Evolutionary conservation across 2,329 filamentous ascomycete species (phyloP), one percentile per base, ranked within the genome.

Genomic region (Thelonectria discophora): DNA sequence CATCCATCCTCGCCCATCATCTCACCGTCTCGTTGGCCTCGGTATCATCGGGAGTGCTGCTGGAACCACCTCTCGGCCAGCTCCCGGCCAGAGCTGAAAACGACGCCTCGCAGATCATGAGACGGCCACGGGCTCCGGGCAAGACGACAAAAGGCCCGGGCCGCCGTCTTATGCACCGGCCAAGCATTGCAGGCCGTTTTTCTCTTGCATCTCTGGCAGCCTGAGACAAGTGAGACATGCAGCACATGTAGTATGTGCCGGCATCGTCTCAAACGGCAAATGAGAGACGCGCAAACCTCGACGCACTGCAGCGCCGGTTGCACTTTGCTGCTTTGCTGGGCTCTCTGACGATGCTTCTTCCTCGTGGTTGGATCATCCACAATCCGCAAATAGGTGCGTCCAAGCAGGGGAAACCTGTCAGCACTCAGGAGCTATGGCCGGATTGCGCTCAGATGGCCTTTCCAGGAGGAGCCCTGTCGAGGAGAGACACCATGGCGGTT

Each of bases 341-440:
- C 24, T 7, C 55, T 49, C 50, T 53, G 37, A 48, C 52, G 65
- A 55, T 50, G 48, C 52, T 55, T n/a, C n/a, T 37, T 62, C 53
- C 47, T 32, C 54, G 62, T 50, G 49, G 37, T 60, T 49, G 54
- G 32, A 17, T 43, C 54, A 58, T 54, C 51, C 21, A 30, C 42
- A 50, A 54, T 53, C 50, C 51, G 46, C 51, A 63, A 58, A 52
- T 50, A 53, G n/a, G 49, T 55, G 47, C 61, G 43, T 34, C 55
- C 32, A 52, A 47, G 59, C 57, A 63, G 63, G 63, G 58, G 58
- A 58, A 20, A 62, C 55, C 52, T 54, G 60, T n/a, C n/a, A n/a
- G n/a, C n/a, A n/a, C n/a, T 51, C 60, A 54, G 65, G 56, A 66
- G 65, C 63, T 66, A 66, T 66, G 60, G 56, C 63, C 59, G 53